Evolutionary conservation across 1,284 basidiomycete species (phyloP).

Genomic region (Sanghuangporus weigelae): DNA sequence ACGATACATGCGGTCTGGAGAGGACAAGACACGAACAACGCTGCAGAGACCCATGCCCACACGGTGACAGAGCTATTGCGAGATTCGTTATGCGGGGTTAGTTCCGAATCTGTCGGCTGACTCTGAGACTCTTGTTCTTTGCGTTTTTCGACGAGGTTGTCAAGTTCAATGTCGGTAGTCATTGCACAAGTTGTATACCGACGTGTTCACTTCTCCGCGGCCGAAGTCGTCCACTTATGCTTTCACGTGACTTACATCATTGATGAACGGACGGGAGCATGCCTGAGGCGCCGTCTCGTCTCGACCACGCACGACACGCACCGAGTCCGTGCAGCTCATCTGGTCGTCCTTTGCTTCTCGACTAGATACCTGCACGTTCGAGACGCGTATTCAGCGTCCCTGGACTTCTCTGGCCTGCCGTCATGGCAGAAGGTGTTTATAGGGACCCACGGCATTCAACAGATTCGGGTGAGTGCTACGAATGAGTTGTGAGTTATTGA

Average conservation of each 20-base stretch:
- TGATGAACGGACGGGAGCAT: background rate
- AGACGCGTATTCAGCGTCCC: background rate
- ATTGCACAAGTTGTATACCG: background rate
- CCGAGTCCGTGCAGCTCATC: background rate
- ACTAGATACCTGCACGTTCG: background rate
- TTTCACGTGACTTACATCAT: background rate
- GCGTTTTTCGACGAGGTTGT: conserved; percentile 13
- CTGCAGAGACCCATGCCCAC: conserved; percentile 16
- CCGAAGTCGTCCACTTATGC: no score
- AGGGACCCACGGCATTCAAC: conserved; percentile 25
- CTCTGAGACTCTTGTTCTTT: background rate
- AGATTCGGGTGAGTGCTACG: conserved; percentile 23
- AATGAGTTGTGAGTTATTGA: background rate
- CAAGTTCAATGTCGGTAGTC: conserved; percentile 17
- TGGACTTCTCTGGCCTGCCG: background rate
- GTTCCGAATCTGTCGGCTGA: background rate
- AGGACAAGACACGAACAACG: conserved; percentile 6
- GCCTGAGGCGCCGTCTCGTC: background rate
- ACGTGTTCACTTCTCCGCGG: background rate
- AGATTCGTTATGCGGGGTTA: background rate
- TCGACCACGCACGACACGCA: background rate
- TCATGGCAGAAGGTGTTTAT: conserved; percentile 11
- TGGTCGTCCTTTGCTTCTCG: background rate
- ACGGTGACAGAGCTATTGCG: conserved; percentile 10
- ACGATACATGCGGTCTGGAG: background rate